Evolutionary conservation across 805 yeast genomes (phyloP).

Genomic region (Pichia phayaonensis): DNA sequence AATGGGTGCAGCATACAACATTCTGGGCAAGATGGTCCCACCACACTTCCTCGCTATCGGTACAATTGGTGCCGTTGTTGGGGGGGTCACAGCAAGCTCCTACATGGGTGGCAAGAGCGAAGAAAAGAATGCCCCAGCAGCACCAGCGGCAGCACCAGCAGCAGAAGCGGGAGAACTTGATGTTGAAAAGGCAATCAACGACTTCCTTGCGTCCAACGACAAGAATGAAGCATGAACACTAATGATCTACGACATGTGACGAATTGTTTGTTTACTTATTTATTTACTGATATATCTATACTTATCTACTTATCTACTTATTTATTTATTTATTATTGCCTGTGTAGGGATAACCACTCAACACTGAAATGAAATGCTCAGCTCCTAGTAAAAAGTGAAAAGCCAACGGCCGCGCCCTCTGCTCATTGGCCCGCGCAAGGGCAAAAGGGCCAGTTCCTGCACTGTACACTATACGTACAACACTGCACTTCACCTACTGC

Average conservation of each 20-base stretch:
- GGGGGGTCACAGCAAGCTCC: slow-evolving; percentile 29
- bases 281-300: too few species aligned
- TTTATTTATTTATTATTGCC: not conserved
- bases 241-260: not conserved
- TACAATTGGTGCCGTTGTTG: slow-evolving; percentile 62
- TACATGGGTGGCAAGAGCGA: not conserved
- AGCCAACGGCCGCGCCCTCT: not conserved
- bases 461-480: too few species aligned
- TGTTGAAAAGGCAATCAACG: slow-evolving; percentile 27
- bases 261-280: not conserved
- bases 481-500: too few species aligned
- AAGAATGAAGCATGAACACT: slow-evolving; percentile 10
- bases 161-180: slow-evolving; percentile 21
- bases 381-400: too few species aligned
- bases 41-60: slow-evolving; percentile 81
- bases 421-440: not conserved
- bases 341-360: too few species aligned
- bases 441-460: too few species aligned
- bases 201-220: slow-evolving; percentile 22
- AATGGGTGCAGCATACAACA: slow-evolving; percentile 81
- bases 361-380: too few species aligned
- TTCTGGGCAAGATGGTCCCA: slow-evolving; percentile 76
- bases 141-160: slow-evolving; percentile 5
- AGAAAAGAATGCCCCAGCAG: slow-evolving; percentile 2
- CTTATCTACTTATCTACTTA: not conserved